phyloP scores from a whole-genome alignment of 139 green algal genomes.

The Medakamo hakoo region DNA sequence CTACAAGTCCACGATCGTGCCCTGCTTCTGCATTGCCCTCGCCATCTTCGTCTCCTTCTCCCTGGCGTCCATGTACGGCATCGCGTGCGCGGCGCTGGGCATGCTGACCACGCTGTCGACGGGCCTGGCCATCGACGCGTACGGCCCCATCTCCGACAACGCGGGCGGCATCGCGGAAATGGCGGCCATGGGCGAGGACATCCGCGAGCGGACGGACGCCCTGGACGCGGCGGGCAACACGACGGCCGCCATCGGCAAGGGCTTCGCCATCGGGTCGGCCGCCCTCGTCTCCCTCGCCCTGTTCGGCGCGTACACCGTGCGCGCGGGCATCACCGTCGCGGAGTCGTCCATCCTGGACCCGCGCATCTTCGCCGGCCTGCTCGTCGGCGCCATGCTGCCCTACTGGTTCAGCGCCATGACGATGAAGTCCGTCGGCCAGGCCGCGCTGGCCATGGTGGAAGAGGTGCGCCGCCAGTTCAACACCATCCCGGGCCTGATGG shows the following conservation, averaged over 20 bases:
- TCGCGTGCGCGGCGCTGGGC: conserved; percentile 85
- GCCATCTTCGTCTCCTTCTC: conserved; percentile 78
- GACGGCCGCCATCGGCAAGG: conserved; percentile 94
- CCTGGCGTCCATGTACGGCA: conserved; percentile 81
- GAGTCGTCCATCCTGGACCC: conserved; percentile 85
- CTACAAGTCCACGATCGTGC: conserved; percentile 91
- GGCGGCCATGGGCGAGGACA: conserved; percentile 92
- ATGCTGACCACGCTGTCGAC: conserved; percentile 91
- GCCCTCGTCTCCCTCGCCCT: conserved; percentile 93
- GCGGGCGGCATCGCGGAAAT: conserved; percentile 96
- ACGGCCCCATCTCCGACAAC: conserved; percentile 94
- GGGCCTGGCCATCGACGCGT: conserved; percentile 88
- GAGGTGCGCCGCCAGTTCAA: conserved; percentile 85
- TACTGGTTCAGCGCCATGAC: conserved; percentile 98
- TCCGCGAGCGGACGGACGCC: conserved; percentile 91
- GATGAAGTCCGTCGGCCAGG: conserved; percentile 96
- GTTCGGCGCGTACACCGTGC: conserved; percentile 88
- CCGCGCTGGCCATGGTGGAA: conserved; percentile 66
- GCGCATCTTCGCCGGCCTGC: conserved; percentile 75
- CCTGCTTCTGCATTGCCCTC: conserved; percentile 74
- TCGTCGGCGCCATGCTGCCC: conserved; percentile 90
- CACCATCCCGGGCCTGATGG: conserved; percentile 82
- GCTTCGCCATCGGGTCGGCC: conserved; percentile 94
- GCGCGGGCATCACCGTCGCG: conserved; percentile 56
- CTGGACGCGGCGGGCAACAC: conserved; percentile 96